Evolutionary conservation across 2,329 filamentous ascomycete genomes (phyloP), one percentile per base, ranked within the genome.

Genomic region (Lachnellula suecica): DNA sequence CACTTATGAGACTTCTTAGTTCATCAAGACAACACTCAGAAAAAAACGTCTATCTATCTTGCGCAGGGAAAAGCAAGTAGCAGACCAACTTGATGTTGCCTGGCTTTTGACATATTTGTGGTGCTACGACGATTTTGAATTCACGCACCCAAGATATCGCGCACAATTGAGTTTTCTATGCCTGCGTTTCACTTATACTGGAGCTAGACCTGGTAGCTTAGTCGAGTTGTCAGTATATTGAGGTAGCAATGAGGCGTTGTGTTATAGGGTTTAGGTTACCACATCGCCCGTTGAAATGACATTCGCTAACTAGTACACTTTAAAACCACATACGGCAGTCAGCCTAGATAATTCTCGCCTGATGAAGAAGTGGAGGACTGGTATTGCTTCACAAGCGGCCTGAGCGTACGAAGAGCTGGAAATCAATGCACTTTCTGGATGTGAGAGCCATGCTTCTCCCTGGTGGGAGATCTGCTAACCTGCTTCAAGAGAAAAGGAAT

Each of bases 241-340:
- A 2, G 45, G 45, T 9, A 48, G 29, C 22, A 37, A 48, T 38
- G 3, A 48, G 34, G 45, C 45, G 22, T 7, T 48, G 17, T n/a
- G 45, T 25, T 48, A 48, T 48, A 48, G 38, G 45, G 45, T 48
- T n/a, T n/a, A n/a, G n/a, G n/a, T n/a, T n/a, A n/a, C n/a, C n/a
- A n/a, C n/a, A n/a, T n/a, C n/a, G n/a, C n/a, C n/a, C n/a, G n/a
- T n/a, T n/a, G n/a, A n/a, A n/a, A n/a, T n/a, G n/a, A n/a, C n/a
- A n/a, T n/a, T n/a, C n/a, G n/a, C n/a, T n/a, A n/a, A n/a, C n/a
- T n/a, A n/a, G n/a, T n/a, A n/a, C n/a, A n/a, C n/a, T n/a, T n/a
- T n/a, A n/a, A n/a, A n/a, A n/a, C n/a, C n/a, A n/a, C n/a, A n/a
- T n/a, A n/a, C n/a, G n/a, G n/a, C n/a, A n/a, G n/a, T n/a, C n/a